These are phyloP conservation scores for Hamamelis virginiana DNA, from an alignment of 164 flowering plant species.

Conservation along the genomic window DNA sequence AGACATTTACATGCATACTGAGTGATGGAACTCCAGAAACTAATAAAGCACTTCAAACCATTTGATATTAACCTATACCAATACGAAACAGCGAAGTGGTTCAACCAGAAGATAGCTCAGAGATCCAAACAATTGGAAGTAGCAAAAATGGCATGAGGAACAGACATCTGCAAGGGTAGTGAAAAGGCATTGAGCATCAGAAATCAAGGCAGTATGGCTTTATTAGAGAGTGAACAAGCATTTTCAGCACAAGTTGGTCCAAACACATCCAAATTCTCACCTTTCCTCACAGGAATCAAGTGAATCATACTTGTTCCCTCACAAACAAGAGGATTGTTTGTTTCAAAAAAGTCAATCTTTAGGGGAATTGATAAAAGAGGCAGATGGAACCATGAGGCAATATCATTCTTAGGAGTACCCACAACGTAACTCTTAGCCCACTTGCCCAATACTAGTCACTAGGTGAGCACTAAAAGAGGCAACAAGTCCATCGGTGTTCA, in stretches of 20 bases:
- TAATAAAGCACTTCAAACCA: constrained; percentile 6
- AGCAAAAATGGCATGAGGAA: too few species aligned
- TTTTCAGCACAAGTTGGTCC: constrained; percentile 20
- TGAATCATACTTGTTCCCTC: not conserved
- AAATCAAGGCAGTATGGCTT: constrained; percentile 14
- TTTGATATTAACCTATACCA: constrained; percentile 24
- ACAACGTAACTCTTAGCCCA: not conserved
- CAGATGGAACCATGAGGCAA: constrained; percentile 2
- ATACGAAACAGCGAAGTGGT: constrained; percentile 25
- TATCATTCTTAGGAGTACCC: not conserved
- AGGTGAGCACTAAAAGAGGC: not conserved
- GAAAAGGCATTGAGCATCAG: constrained; percentile 41
- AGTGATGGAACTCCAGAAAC: not conserved
- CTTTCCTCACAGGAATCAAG: constrained; percentile 9
- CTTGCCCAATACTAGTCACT: too few species aligned
- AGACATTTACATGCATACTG: constrained; percentile 4
- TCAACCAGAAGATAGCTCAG: constrained; percentile 36
- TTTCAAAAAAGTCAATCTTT: too few species aligned
- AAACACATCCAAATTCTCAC: constrained; percentile 14
- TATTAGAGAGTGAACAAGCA: constrained; percentile 20
- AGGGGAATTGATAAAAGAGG: not conserved
- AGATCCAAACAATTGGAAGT: constrained; percentile 31
- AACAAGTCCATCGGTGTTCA: not conserved
- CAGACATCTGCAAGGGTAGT: constrained; percentile 49
- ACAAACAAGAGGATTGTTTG: not conserved